Conservation (phyloP, 768 basidiomycete species). For the Amanita molliuscula region DNA sequence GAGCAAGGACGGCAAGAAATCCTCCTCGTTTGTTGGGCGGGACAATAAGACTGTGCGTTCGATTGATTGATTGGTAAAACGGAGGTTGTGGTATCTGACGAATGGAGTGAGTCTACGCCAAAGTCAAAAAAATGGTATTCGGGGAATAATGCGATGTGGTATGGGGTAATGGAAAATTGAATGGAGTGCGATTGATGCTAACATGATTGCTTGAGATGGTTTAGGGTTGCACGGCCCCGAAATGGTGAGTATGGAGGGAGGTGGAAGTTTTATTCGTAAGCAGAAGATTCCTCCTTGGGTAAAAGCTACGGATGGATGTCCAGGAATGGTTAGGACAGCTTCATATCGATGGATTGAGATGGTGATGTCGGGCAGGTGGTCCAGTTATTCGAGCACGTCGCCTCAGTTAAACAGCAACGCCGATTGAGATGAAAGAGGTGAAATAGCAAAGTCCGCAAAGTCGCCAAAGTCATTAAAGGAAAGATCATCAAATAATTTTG, state of each 20-base stretch:
- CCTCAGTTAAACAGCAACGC: conserved; percentile 40
- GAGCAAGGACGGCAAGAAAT: neutral
- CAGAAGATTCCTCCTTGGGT: neutral
- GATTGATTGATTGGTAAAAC: neutral
- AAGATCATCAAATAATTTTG: conserved; percentile 33
- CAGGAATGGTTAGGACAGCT: neutral
- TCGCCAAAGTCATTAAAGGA: conserved; percentile 19
- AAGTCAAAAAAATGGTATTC: neutral
- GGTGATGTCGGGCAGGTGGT: neutral
- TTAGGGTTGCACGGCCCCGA: conserved; percentile 12
- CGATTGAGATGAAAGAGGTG: conserved; percentile 31
- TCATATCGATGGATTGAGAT: neutral
- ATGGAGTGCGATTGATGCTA: neutral
- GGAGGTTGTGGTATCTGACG: neutral
- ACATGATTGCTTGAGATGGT: conserved; percentile 13
- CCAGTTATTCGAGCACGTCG: conserved; percentile 6
- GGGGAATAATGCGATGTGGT: neutral
- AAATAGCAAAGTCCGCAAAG: conserved; percentile 17
- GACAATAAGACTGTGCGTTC: neutral
- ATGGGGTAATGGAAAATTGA: neutral
- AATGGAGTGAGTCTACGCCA: neutral
- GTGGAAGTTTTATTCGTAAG: neutral
- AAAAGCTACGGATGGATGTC: neutral
- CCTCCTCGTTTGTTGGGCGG: neutral
- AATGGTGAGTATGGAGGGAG: conserved; percentile 11